These are phyloP conservation scores for Microbotryum saponariae DNA, from an alignment of 1,284 basidiomycete species.

Conservation along the genomic window DNA sequence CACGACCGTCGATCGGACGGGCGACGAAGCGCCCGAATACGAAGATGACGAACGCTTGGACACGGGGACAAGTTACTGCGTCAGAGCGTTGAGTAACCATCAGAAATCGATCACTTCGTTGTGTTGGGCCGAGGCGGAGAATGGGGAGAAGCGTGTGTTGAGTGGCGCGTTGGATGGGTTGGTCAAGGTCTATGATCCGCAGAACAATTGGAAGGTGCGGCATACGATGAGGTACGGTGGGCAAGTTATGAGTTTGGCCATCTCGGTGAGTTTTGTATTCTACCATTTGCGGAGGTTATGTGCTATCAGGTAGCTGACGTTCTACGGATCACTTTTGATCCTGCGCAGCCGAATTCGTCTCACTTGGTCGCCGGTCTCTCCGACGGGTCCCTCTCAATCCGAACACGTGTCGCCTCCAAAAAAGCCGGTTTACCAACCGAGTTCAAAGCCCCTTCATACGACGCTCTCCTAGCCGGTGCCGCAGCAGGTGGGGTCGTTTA, in stretches of 20 bases:
- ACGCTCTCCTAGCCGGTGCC: conserved; percentile 26
- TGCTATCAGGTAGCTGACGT: not conserved
- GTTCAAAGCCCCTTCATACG: conserved; percentile 22
- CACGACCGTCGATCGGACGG: not conserved
- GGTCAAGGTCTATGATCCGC: conserved; percentile 92
- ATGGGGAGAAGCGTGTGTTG: conserved; percentile 67
- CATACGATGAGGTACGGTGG: conserved; percentile 99
- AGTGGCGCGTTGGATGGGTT: conserved; percentile 91
- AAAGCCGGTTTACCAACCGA: conserved; percentile 25
- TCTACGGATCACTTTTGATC: not conserved
- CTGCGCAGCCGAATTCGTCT: conserved; percentile 76
- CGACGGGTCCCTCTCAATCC: conserved; percentile 78
- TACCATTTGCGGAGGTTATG: conserved; percentile 6
- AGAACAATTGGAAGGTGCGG: conserved; percentile 85
- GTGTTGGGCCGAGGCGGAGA: conserved; percentile 30
- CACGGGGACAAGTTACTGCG: conserved; percentile 47
- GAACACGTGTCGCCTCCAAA: conserved; percentile 27
- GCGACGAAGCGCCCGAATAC: conserved; percentile 1
- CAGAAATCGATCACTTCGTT: conserved; percentile 94
- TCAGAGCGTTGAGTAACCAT: conserved; percentile 86
- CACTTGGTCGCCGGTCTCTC: conserved; percentile 94
- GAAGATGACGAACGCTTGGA: conserved; percentile 45
- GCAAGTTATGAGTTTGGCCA: conserved; percentile 80
- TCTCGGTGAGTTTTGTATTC: conserved; percentile 58
- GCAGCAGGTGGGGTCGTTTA: conserved; percentile 26